phyloP scores from a whole-genome alignment of 371 early-diverging fungal species.

The Mortierella sp. region DNA sequence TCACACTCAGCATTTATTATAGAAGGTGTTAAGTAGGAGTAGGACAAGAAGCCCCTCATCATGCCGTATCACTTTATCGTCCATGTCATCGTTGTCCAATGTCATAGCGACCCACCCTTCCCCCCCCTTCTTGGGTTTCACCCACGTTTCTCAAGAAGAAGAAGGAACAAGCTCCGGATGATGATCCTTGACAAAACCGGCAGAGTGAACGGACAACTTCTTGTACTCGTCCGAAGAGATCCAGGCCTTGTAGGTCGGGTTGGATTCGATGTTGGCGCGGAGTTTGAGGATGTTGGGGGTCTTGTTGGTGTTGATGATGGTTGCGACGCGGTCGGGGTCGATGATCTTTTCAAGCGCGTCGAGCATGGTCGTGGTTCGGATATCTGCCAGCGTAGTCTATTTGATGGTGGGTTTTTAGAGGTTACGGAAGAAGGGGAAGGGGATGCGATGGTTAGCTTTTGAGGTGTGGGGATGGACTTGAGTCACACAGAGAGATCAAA shows the following conservation, averaged over 20 bases:
- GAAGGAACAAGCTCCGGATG: conserved; percentile 19
- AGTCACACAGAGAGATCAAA: too few relatives aligned
- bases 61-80: not conserved
- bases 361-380: conserved; percentile 24
- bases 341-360: conserved; percentile 25
- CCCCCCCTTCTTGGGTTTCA: not conserved
- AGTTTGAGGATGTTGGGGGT: conserved; percentile 31
- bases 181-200: conserved; percentile 19
- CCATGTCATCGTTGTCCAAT: not conserved
- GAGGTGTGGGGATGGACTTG: too few relatives aligned
- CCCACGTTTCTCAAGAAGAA: not conserved
- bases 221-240: conserved; percentile 28
- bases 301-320: conserved; percentile 22
- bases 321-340: conserved; percentile 21
- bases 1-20: not conserved
- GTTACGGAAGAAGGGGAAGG: too few relatives aligned
- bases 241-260: conserved; percentile 32
- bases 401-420: not conserved
- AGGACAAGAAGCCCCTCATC: too few relatives aligned
- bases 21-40: too few relatives aligned
- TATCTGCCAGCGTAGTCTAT: conserved; percentile 38
- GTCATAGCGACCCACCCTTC: too few relatives aligned
- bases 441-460: too few relatives aligned
- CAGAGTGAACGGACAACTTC: conserved; percentile 15
- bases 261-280: conserved; percentile 19